phyloP scores from a whole-genome alignment of 148 eudicot genomes.

The Spergularia marina region DNA sequence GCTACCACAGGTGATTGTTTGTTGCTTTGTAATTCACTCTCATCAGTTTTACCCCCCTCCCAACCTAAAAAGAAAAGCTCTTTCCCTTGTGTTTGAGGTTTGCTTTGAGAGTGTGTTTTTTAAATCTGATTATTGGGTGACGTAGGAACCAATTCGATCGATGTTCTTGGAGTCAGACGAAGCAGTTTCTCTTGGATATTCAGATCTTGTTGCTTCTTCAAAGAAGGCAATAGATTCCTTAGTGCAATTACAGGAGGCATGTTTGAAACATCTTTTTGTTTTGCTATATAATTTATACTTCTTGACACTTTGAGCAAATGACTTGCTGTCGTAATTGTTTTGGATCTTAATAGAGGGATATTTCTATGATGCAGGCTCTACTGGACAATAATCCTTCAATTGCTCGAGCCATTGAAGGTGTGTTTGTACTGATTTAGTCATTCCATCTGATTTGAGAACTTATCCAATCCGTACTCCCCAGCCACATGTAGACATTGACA shows the following conservation, averaged over 20 bases:
- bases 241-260: conserved; percentile 74
- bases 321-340: background rate
- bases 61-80: background rate
- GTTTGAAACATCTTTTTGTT: conserved; percentile 7
- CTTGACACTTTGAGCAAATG: background rate
- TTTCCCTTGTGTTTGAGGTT: conserved; percentile 13
- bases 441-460: background rate
- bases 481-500: background rate
- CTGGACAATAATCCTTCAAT: conserved; percentile 77
- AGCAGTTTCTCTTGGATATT: conserved; percentile 58
- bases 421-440: background rate
- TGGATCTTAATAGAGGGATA: background rate
- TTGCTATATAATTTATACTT: background rate
- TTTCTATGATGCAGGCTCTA: conserved; percentile 49
- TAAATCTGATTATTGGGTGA: conserved; percentile 7
- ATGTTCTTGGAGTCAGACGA: conserved; percentile 52
- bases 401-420: conserved; percentile 62
- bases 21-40: background rate
- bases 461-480: background rate
- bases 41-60: background rate
- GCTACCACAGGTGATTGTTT: conserved; percentile 73
- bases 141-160: conserved; percentile 77
- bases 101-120: background rate
- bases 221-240: conserved; percentile 68
- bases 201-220: conserved; percentile 62